Conservation (phyloP, 1,284 basidiomycete species). For the Sanghuangporus weigelae region DNA sequence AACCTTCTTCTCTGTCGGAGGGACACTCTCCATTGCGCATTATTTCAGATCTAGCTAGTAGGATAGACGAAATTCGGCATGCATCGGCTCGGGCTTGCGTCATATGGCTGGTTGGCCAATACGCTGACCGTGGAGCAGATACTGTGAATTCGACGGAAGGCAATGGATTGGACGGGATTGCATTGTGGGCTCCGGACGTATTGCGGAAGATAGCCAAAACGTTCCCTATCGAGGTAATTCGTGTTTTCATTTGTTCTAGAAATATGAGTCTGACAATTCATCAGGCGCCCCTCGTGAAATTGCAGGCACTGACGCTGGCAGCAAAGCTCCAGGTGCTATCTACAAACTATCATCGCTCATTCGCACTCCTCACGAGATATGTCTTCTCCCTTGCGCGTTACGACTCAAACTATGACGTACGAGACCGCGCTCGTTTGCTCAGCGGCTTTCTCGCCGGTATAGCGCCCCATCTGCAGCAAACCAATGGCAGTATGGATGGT, state of each 20-base stretch:
- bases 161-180: conserved; percentile 42
- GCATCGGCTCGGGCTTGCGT: conserved; percentile 79
- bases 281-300: conserved; percentile 64
- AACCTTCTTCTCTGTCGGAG: conserved; percentile 24
- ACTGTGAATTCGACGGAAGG: conserved; percentile 17
- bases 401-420: conserved; percentile 81
- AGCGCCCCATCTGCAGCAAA: conserved; percentile 29
- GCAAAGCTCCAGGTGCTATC: conserved; percentile 75
- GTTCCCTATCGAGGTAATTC: conserved; percentile 63
- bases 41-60: conserved; percentile 67
- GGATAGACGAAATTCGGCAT: conserved; percentile 75
- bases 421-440: conserved; percentile 82
- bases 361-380: conserved; percentile 60
- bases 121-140: conserved; percentile 40
- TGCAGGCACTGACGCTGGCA: conserved; percentile 78
- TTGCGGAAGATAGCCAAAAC: conserved; percentile 70
- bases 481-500: conserved; percentile 25
- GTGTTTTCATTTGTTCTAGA: neutral
- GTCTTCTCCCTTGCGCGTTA: conserved; percentile 83
- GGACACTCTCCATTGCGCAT: conserved; percentile 56
- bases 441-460: conserved; percentile 63
- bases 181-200: conserved; percentile 80
- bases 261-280: neutral
- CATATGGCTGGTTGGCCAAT: conserved; percentile 88
- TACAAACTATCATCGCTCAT: conserved; percentile 43